These are phyloP conservation scores for Castanospermum australe DNA, from an alignment of 306 rosid species.

Conservation along the genomic window DNA sequence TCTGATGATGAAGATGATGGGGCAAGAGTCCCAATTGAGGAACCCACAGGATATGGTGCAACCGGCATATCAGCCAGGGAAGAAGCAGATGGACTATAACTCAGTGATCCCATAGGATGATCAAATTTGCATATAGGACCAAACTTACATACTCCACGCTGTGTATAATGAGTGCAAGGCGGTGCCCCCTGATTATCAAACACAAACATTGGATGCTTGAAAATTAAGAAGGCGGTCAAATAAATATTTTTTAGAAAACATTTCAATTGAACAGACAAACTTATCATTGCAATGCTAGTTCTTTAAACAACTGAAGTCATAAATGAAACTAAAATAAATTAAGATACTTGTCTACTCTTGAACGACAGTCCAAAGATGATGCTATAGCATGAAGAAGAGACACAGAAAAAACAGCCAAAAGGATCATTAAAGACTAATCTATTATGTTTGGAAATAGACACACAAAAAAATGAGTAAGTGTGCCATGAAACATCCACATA, in stretches of 20 bases:
- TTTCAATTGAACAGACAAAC: slow-evolving; percentile 5
- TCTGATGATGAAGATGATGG: slow-evolving; percentile 91
- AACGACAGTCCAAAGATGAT: not conserved
- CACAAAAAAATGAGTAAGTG: not conserved
- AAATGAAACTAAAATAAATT: not conserved
- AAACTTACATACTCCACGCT: slow-evolving; percentile 88
- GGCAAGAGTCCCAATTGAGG: slow-evolving; percentile 81
- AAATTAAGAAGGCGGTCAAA: slow-evolving; percentile 1
- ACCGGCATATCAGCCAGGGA: slow-evolving; percentile 92
- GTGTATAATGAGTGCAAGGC: slow-evolving; percentile 83
- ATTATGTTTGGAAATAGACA: slow-evolving; percentile 2
- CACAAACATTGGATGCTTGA: slow-evolving; percentile 31
- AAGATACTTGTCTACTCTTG: not conserved
- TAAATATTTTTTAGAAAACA: not conserved
- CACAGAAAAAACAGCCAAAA: not conserved
- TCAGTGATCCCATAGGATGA: slow-evolving; percentile 84
- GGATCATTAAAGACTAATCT: not conserved
- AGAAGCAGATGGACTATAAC: slow-evolving; percentile 93
- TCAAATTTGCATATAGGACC: slow-evolving; percentile 91
- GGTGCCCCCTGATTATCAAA: slow-evolving; percentile 81
- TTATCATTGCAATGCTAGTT: slow-evolving; percentile 14
- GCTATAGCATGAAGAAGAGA: not conserved
- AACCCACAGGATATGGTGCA: slow-evolving; percentile 94
- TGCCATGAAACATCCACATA: slow-evolving; percentile 3
- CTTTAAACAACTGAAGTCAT: not conserved